phyloP scores from a whole-genome alignment of 2,329 filamentous ascomycete species.

The Cordyceps tenuipes region DNA sequence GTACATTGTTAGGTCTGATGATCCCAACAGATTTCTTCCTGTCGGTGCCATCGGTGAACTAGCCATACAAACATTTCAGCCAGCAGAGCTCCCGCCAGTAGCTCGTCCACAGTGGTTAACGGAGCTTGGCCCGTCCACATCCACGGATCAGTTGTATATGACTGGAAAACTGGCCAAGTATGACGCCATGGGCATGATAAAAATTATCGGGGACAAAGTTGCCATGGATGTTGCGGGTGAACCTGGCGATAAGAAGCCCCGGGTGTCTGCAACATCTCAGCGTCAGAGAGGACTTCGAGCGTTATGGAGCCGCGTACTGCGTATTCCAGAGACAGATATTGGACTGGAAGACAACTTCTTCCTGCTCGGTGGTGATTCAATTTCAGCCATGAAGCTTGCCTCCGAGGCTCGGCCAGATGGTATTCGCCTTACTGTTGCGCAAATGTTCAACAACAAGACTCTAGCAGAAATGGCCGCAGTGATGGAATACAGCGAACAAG shows the following conservation, averaged over 20 bases:
- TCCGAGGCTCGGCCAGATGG: conserved; percentile 42
- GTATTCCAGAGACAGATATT: conserved; percentile 36
- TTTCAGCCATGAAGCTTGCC: conserved; percentile 53
- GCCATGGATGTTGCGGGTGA: conserved; percentile 9
- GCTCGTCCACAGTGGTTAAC: conserved; percentile 23
- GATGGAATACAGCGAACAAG: conserved; percentile 26
- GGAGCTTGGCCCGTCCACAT: conserved; percentile 9
- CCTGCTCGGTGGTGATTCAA: conserved; percentile 51
- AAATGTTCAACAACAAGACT: conserved; percentile 43
- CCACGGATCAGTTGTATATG: conserved; percentile 25
- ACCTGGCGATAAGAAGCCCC: conserved; percentile 18
- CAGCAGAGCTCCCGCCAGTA: conserved; percentile 20
- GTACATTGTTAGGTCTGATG: conserved; percentile 33
- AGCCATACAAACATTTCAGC: conserved; percentile 26
- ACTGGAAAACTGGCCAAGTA: conserved; percentile 34
- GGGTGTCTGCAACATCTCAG: conserved; percentile 30
- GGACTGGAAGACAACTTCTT: conserved; percentile 52
- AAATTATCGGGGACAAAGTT: conserved; percentile 19
- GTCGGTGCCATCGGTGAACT: conserved; percentile 36
- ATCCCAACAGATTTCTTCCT: conserved; percentile 29
- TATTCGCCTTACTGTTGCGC: conserved; percentile 42
- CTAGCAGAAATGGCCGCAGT: conserved; percentile 45
- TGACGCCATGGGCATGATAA: conserved; percentile 22
- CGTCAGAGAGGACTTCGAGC: conserved; percentile 36
- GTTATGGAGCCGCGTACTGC: conserved; percentile 42